Conservation (phyloP, 2,329 filamentous ascomycete species). For the Neopestalotiopsis rosae region DNA sequence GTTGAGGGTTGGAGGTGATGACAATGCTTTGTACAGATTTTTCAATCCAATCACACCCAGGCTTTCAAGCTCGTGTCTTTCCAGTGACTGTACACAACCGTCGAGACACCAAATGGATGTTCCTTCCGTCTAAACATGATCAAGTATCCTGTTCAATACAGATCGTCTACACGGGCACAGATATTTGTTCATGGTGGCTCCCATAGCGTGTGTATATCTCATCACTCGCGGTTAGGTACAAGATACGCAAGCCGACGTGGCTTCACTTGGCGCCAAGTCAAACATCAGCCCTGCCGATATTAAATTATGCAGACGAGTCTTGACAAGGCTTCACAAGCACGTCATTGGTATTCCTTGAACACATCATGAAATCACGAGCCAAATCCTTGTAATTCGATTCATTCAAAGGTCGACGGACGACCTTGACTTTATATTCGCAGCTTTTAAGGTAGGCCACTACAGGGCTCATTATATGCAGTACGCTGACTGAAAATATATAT, state of each 20-base stretch:
- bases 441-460: neutral
- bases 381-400: neutral
- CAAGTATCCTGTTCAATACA: too few species aligned
- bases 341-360: neutral
- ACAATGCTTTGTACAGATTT: too few species aligned
- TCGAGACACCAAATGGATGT: too few species aligned
- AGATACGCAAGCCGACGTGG: neutral
- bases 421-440: neutral
- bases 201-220: too few species aligned
- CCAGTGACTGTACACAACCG: too few species aligned
- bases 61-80: too few species aligned
- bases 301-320: neutral
- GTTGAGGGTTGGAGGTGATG: too few species aligned
- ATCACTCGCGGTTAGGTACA: neutral
- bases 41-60: too few species aligned
- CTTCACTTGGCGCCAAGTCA: slow-evolving; percentile 9
- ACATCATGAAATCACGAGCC: neutral
- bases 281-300: neutral
- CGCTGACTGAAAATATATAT: slow-evolving; percentile 7
- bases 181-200: too few species aligned
- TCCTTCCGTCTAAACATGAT: too few species aligned
- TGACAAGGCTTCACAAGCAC: neutral
- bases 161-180: too few species aligned
- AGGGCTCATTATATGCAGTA: neutral
- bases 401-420: neutral